phyloP scores from a whole-genome alignment of 1,284 basidiomycete genomes.

The Erythrobasidium hasegawianum region DNA sequence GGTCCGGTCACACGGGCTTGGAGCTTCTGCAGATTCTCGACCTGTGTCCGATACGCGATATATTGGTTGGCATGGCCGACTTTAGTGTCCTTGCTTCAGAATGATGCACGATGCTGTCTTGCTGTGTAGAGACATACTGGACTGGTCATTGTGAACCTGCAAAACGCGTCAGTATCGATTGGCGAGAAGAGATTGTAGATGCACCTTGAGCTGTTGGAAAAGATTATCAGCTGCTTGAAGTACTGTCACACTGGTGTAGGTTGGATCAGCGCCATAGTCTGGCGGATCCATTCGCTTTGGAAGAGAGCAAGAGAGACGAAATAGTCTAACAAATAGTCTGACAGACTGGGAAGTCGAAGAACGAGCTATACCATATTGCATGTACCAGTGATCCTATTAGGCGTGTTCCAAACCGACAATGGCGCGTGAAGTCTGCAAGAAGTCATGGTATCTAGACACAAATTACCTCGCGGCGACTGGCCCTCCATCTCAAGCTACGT shows the following conservation, averaged over 20 bases:
- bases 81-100: neutral
- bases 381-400: too few relatives aligned
- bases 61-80: slow-evolving; percentile 34
- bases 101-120: neutral
- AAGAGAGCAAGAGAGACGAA: neutral
- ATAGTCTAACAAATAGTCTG: neutral
- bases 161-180: neutral
- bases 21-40: slow-evolving; percentile 11
- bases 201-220: slow-evolving; percentile 25
- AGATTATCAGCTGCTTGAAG: slow-evolving; percentile 32
- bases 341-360: too few relatives aligned
- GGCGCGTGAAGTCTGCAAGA: too few relatives aligned
- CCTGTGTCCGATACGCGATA: slow-evolving; percentile 18
- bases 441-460: too few relatives aligned
- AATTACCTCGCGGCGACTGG: too few relatives aligned
- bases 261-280: neutral
- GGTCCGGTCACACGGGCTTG: slow-evolving; percentile 4
- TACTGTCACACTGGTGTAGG: slow-evolving; percentile 20
- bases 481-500: too few relatives aligned
- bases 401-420: too few relatives aligned
- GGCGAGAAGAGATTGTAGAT: neutral
- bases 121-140: neutral
- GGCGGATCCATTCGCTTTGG: neutral
- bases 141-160: neutral
- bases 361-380: too few relatives aligned